Base-by-base conservation (phyloP, 306 rosid species). In the Gastrolobium villosum region DNA sequence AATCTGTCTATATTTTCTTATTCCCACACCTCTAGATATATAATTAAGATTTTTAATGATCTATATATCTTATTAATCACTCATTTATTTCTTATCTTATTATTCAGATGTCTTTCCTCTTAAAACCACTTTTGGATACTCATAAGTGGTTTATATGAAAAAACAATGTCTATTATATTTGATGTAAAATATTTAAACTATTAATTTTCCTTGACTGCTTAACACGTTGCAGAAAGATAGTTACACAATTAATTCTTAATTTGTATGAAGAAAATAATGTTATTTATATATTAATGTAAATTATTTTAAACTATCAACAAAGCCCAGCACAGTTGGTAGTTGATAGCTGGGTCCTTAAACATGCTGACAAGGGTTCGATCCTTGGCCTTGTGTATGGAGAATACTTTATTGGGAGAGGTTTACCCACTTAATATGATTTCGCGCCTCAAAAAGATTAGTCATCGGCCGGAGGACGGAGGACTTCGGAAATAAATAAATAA, bases 221-320 rank as follows among this genome's bases (percentile, higher is more conserved):
- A 15, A 40, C 7, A 53, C 36, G 15, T 79, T 44, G 14, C 77
- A 94, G 98, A 94, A 94, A 81, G 74, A 68, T 31, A 45, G 44
- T 36, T 71, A 37, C 63, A 71, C 9, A 10, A 10, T 43, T 5
- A 10, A 10, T 43, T 5, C 48, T 43, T 43, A 11, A 5, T 13
- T 3, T 49, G 7, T n/a, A n/a, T 52, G 48, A 6, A 7, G 1
- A 43, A 43, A 5, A 50, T n/a, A 52, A 20, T 20, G 26, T 20
- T 1, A 20, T 20, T 20, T 20, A 20, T 20, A 20, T 20, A 20
- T 20, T 0, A 20, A 20, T 20, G 26, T 20, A 1, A 20, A 20
- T 20, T 20, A 20, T 20, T 20, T 20, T 20, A 20, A 20, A 20
- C 26, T 20, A 20, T 20, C 26, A 20, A n/a, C n/a, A n/a, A n/a